A percentile compares a stretch with the other conserved stretches of the same genome.
These are phyloP conservation scores for Multifurca ochricompacta DNA, from an alignment of 768 basidiomycete genomes.

Conservation along the genomic window DNA sequence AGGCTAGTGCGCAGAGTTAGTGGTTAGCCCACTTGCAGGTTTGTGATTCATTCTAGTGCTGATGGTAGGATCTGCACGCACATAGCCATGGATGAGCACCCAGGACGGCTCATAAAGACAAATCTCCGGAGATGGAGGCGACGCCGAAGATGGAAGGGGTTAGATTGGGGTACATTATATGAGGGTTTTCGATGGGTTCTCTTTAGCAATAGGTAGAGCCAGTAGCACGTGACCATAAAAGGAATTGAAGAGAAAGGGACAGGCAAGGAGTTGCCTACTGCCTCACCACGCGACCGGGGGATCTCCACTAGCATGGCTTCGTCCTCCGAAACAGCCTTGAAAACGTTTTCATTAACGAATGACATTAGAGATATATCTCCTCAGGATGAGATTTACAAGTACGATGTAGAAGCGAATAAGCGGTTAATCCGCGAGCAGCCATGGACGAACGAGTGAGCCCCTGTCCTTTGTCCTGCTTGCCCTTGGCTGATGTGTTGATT, in stretches of 20 bases:
- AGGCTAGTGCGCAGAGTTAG: slow-evolving; percentile 16
- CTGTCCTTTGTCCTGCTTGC: not conserved
- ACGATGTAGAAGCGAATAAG: slow-evolving; percentile 60
- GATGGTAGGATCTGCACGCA: not conserved
- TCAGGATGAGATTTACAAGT: slow-evolving; percentile 75
- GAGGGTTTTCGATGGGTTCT: slow-evolving; percentile 44
- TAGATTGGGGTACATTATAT: slow-evolving; percentile 26
- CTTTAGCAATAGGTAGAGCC: slow-evolving; percentile 36
- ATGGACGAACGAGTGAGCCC: slow-evolving; percentile 79
- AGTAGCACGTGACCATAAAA: slow-evolving; percentile 4
- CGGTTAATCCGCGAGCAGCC: slow-evolving; percentile 61
- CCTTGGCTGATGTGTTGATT: slow-evolving; percentile 4
- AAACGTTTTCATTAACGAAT: slow-evolving; percentile 67
- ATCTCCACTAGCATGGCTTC: slow-evolving; percentile 17
- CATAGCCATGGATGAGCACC: not conserved
- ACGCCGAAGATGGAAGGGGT: slow-evolving; percentile 1
- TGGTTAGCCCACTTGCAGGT: not conserved
- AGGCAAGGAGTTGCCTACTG: not conserved
- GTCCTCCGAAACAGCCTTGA: slow-evolving; percentile 52
- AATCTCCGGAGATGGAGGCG: not conserved
- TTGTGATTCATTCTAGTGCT: slow-evolving; percentile 15
- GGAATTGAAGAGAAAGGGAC: no score
- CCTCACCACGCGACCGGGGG: no score
- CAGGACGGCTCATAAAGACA: not conserved
- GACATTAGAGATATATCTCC: slow-evolving; percentile 61